phyloP scores from a whole-genome alignment of 352 stramenopile species.

The Phytophthora pistaciae region DNA sequence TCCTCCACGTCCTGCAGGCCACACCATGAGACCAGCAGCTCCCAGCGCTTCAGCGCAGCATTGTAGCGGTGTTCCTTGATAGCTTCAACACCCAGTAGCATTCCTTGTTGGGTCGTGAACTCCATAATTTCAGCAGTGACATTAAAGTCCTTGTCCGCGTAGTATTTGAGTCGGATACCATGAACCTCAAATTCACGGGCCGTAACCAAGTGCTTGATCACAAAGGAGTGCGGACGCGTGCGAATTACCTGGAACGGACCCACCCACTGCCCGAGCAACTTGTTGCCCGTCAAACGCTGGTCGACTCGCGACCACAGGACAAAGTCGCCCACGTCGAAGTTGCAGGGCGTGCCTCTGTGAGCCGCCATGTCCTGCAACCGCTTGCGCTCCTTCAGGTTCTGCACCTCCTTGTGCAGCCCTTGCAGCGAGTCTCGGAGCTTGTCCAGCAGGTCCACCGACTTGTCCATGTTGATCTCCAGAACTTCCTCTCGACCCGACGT shows the following conservation, averaged over 20 bases:
- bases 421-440: conserved; percentile 7
- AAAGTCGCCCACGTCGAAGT: conserved; percentile 17
- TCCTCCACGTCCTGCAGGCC: conserved; percentile 1
- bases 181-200: conserved; percentile 6
- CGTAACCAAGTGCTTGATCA: conserved; percentile 8
- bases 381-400: conserved; percentile 6
- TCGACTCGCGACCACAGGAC: conserved; percentile 15
- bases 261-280: conserved; percentile 10
- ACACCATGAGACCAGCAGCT: background rate
- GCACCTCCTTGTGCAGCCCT: conserved; percentile 15
- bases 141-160: conserved; percentile 8
- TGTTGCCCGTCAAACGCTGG: background rate
- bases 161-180: conserved; percentile 4
- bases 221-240: conserved; percentile 1
- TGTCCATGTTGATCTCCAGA: background rate
- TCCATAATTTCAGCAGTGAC: conserved; percentile 2
- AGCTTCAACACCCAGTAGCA: conserved; percentile 1
- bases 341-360: background rate
- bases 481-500: background rate
- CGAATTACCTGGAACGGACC: conserved; percentile 4
- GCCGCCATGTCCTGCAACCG: conserved; percentile 8
- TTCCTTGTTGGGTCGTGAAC: conserved; percentile 2
- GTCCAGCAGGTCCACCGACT: conserved; percentile 2
- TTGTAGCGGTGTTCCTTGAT: conserved; percentile 5
- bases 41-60: background rate